Evolutionary conservation across 192 early-diverging fungal species (phyloP).

Genomic region (Podila clonocystis): DNA sequence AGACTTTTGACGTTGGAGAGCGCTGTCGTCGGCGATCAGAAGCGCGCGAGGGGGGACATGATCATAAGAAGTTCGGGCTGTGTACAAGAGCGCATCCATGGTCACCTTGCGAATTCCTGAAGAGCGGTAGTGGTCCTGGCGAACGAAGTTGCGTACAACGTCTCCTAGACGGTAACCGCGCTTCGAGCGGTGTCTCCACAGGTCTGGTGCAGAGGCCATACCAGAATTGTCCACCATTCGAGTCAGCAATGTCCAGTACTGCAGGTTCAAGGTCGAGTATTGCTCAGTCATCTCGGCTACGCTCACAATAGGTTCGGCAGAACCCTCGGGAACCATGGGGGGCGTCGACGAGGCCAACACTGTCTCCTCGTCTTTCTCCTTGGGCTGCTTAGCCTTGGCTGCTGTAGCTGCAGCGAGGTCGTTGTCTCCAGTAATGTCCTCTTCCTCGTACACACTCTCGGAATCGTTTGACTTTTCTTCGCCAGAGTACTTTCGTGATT

Average conservation of each 20-base stretch:
- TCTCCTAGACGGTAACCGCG: constrained; percentile 54
- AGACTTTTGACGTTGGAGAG: constrained; percentile 10
- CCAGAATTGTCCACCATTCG: constrained; percentile 61
- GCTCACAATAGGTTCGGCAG: constrained; percentile 25
- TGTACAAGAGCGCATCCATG: constrained; percentile 59
- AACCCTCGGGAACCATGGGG: constrained; percentile 30
- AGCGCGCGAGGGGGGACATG: constrained; percentile 38
- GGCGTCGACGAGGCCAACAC: constrained; percentile 33
- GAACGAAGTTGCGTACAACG: constrained; percentile 55
- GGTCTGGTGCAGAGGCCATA: constrained; percentile 57
- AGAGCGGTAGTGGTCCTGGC: constrained; percentile 38
- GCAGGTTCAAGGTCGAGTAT: constrained; percentile 62
- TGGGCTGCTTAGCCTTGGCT: background rate
- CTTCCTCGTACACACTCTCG: constrained; percentile 11
- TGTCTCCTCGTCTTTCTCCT: background rate
- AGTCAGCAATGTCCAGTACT: constrained; percentile 67
- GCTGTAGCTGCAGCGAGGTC: constrained; percentile 6
- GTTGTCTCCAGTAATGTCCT: background rate
- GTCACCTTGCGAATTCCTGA: constrained; percentile 39
- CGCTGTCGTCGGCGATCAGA: background rate
- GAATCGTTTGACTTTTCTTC: constrained; percentile 1
- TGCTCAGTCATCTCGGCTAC: constrained; percentile 37
- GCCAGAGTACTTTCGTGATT: constrained; percentile 10
- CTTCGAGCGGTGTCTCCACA: constrained; percentile 65
- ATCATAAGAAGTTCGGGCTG: constrained; percentile 57